Conservation (phyloP, 352 stramenopile genomes). For the Pilasporangium apinafurcum region DNA sequence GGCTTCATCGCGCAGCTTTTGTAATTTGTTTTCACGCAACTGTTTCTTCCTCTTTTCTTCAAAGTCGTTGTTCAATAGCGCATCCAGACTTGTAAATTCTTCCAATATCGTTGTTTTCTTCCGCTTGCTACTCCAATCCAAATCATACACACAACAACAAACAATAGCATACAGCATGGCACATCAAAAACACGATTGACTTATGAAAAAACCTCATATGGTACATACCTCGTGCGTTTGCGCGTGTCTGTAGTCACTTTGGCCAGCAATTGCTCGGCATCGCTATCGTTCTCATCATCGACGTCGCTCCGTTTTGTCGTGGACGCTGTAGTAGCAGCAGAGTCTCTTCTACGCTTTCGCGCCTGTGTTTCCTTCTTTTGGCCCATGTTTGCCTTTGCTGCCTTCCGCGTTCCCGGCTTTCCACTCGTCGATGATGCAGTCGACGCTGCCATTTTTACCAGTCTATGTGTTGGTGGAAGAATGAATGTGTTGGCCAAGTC, state of each 20-base stretch:
- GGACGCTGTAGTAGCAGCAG: no score
- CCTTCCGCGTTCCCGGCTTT: no score
- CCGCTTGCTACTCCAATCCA: constrained; percentile 15
- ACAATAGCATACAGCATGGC: neutral
- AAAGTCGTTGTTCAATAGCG: constrained; percentile 55
- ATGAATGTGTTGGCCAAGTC: no score
- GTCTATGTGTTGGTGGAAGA: no score
- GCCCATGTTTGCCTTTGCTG: no score
- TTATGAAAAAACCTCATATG: neutral
- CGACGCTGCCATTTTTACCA: no score
- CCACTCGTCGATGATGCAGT: no score
- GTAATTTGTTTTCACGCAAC: constrained; percentile 41
- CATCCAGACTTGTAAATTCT: constrained; percentile 74
- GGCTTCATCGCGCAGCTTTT: constrained; percentile 45
- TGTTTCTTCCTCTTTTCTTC: constrained; percentile 55
- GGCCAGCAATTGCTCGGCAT: constrained; percentile 30
- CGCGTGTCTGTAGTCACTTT: constrained; percentile 37
- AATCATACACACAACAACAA: neutral
- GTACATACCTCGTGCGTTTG: constrained; percentile 17
- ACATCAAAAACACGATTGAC: neutral
- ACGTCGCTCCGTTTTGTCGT: no score
- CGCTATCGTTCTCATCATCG: constrained; percentile 17
- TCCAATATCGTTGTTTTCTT: constrained; percentile 27
- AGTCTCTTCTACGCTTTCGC: no score
- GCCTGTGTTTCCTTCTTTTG: no score